Percentiles rank a stretch among this genome's conserved stretches.
Evolutionary conservation across 495 filamentous ascomycete species (phyloP).

Genomic region (Penicillium desertorum): DNA sequence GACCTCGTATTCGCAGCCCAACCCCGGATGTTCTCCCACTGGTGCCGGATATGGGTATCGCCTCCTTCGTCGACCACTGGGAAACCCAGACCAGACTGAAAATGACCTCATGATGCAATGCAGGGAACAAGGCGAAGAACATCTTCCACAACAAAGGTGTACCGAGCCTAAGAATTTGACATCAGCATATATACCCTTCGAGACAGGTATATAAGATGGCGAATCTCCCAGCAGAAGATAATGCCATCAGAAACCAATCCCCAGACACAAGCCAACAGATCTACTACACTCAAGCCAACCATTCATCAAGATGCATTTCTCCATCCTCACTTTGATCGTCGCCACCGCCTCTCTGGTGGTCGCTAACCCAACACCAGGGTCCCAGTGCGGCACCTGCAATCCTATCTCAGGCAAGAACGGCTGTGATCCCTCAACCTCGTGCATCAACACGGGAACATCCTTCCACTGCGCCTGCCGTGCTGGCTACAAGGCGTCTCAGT

Average conservation of each 20-base stretch:
- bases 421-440: conserved; percentile 46
- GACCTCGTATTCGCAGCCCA: conserved; percentile 36
- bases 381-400: conserved; percentile 44
- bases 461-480: conserved; percentile 74
- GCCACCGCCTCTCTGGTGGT: conserved; percentile 25
- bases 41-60: background rate
- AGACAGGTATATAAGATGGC: conserved; percentile 19
- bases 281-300: conserved; percentile 14
- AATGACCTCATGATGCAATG: conserved; percentile 7
- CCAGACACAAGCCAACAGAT: background rate
- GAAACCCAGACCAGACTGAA: background rate
- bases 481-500: conserved; percentile 60
- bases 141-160: background rate
- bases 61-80: background rate
- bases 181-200: background rate
- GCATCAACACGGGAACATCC: conserved; percentile 62
- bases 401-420: conserved; percentile 43
- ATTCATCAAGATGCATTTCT: conserved; percentile 29
- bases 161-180: background rate
- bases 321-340: conserved; percentile 27
- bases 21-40: conserved; percentile 5
- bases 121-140: background rate
- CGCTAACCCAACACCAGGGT: conserved; percentile 21
- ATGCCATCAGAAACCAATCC: conserved; percentile 9
- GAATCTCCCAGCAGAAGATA: conserved; percentile 8